A percentile compares a stretch with the other conserved stretches of the same genome.
phyloP scores from a whole-genome alignment of 768 basidiomycete genomes.

The Terana coerulea region DNA sequence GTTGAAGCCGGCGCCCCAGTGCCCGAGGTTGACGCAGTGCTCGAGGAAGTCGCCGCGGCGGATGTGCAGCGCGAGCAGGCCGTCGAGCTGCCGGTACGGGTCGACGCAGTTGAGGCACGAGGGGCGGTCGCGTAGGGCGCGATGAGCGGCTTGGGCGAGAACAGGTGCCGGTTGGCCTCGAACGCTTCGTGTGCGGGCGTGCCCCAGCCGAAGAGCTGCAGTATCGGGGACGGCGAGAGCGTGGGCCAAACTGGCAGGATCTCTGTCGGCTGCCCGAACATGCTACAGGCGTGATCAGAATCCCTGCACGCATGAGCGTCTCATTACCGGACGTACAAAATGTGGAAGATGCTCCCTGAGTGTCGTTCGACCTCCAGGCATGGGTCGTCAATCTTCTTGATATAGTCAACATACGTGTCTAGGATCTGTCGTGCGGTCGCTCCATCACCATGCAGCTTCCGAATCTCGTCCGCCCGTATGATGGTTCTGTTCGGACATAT shows the following conservation, averaged over 20 bases:
- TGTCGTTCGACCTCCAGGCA: conserved; percentile 33
- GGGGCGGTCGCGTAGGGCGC: conserved; percentile 3
- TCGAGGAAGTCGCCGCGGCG: conserved; percentile 44
- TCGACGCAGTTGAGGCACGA: conserved; percentile 3
- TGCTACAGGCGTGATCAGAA: too few species aligned
- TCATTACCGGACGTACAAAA: conserved; percentile 5
- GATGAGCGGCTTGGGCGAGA: conserved; percentile 9
- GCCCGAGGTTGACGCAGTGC: conserved; percentile 40
- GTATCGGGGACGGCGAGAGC: conserved; percentile 45
- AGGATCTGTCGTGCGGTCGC: conserved; percentile 29
- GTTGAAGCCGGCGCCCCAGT: conserved; percentile 32
- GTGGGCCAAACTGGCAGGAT: conserved; percentile 34
- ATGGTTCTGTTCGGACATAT: conserved; percentile 37
- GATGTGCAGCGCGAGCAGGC: conserved; percentile 45
- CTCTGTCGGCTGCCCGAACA: conserved; percentile 19
- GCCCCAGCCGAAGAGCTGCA: conserved; percentile 50
- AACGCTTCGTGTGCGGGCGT: conserved; percentile 44
- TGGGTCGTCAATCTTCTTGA: conserved; percentile 32
- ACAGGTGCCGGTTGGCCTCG: conserved; percentile 16
- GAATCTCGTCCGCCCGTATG: conserved; percentile 22
- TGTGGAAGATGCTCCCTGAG: conserved; percentile 12
- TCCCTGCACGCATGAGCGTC: neutral
- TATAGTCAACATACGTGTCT: conserved; percentile 34
- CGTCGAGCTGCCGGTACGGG: conserved; percentile 26
- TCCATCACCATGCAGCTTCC: conserved; percentile 27